Conservation (phyloP, 805 yeast genomes). For the Cyberlindnera mrakii region DNA sequence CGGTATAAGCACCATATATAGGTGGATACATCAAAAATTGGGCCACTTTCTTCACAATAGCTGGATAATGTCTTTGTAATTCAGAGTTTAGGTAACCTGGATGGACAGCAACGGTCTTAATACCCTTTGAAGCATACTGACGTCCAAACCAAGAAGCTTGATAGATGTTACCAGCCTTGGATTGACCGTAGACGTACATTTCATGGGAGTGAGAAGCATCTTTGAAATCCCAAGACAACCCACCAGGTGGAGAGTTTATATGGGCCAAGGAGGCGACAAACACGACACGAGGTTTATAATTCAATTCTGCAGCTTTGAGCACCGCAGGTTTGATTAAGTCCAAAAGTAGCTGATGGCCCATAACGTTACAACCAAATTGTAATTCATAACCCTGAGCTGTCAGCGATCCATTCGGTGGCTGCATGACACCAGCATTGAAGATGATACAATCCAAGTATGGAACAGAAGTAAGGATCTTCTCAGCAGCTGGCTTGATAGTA, state of each 20-base stretch:
- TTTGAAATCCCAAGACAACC: slow-evolving; percentile 29
- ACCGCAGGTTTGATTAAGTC: slow-evolving; percentile 33
- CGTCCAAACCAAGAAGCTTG: slow-evolving; percentile 32
- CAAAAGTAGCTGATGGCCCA: slow-evolving; percentile 42
- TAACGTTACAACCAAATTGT: slow-evolving; percentile 40
- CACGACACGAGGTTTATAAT: slow-evolving; percentile 33
- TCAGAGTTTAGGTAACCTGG: slow-evolving; percentile 37
- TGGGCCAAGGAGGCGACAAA: slow-evolving; percentile 40
- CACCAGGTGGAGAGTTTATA: slow-evolving; percentile 25
- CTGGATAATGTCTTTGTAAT: slow-evolving; percentile 23
- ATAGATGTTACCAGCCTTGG: slow-evolving; percentile 36
- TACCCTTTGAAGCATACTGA: slow-evolving; percentile 22
- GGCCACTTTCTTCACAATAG: background rate
- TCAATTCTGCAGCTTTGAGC: slow-evolving; percentile 25
- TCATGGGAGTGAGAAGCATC: slow-evolving; percentile 6
- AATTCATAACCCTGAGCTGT: slow-evolving; percentile 41
- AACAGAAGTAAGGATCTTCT: slow-evolving; percentile 17
- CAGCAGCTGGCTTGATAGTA: slow-evolving; percentile 33
- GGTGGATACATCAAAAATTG: slow-evolving; percentile 4
- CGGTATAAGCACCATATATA: slow-evolving; percentile 38
- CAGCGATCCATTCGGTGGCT: slow-evolving; percentile 28
- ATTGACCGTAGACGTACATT: slow-evolving; percentile 28
- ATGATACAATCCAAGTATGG: slow-evolving; percentile 31
- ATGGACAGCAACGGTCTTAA: slow-evolving; percentile 31
- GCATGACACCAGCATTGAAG: slow-evolving; percentile 42